Base-by-base conservation (phyloP, 1,284 basidiomycete genomes). In the Ceratobasidium sp. region DNA sequence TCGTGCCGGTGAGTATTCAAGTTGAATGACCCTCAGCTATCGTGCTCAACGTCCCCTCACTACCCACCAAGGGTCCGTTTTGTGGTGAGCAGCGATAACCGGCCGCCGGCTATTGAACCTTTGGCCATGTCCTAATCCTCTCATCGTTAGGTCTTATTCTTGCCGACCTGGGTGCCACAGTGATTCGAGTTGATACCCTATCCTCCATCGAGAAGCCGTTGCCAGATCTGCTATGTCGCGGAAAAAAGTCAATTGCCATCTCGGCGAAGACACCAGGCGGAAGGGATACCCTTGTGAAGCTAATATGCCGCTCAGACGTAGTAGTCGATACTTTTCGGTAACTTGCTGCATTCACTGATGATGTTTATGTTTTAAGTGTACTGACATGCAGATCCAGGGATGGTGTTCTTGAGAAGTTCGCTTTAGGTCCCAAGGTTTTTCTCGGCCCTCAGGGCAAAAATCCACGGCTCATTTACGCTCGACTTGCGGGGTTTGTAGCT, bases 141-240 rank as follows among this genome's bases (percentile, higher is more conserved):
- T 33, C 33, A 40, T 28, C 51, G 26, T 20, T 61, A 82, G 81
- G 93, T n/a, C 88, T 95, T 76, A 84, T 96, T 61, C 88, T 96
- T 49, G 91, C 94, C 9, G 94, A 96, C 85, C 92, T 93, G 82
- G 94, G 95, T 1, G 95, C 95, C 18, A 89, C 89, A 71, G 94
- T 96, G 49, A 89, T 90, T 58, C 92, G 95, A 23, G 88, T 96
- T 77, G 95, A 96, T 87, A 89, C 88, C 78, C 60, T 81, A 1
- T 67, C 83, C 12, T 86, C 86, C 15, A 46, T 75, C 20, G 61
- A 23, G 15, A 55, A 51, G 33, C 72, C 72, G 23, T 26, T 61
- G 26, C 78, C 80, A 1, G 93, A 94, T 83, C 83, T 90, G 5
- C 88, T 95, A 33, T 91, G 88, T 83, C 89, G 94, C 23, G 89